These are phyloP conservation scores for Penicillium sp. DNA, from an alignment of 2,329 filamentous ascomycete species.

Conservation along the genomic window DNA sequence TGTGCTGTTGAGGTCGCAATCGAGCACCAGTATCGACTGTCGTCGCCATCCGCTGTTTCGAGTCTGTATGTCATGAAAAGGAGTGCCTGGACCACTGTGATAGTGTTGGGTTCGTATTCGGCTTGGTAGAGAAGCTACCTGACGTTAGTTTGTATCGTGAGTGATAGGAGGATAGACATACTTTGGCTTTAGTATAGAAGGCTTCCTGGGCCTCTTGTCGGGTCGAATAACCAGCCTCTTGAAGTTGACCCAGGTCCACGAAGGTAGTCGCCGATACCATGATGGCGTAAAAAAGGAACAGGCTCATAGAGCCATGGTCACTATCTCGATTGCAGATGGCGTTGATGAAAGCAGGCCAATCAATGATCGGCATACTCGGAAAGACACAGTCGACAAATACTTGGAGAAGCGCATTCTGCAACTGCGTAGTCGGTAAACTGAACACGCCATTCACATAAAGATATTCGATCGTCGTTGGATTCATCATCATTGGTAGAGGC, in stretches of 20 bases:
- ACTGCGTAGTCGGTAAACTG: slow-evolving; percentile 62
- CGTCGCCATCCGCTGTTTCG: slow-evolving; percentile 14
- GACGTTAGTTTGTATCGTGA: not conserved
- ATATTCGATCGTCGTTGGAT: slow-evolving; percentile 49
- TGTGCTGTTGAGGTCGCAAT: slow-evolving; percentile 13
- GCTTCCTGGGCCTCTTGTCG: slow-evolving; percentile 76
- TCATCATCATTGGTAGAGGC: slow-evolving; percentile 15
- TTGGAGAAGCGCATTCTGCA: slow-evolving; percentile 74
- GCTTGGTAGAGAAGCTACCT: slow-evolving; percentile 13
- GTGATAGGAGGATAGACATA: not conserved
- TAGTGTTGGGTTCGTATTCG: slow-evolving; percentile 10
- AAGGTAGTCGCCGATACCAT: slow-evolving; percentile 86
- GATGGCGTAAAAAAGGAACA: slow-evolving; percentile 82
- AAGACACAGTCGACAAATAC: slow-evolving; percentile 81
- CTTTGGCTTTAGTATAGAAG: slow-evolving; percentile 68
- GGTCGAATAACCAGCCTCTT: slow-evolving; percentile 69
- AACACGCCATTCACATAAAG: slow-evolving; percentile 77
- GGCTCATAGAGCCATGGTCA: slow-evolving; percentile 62
- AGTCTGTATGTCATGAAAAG: slow-evolving; percentile 14
- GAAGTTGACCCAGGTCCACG: slow-evolving; percentile 71
- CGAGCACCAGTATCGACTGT: slow-evolving; percentile 13
- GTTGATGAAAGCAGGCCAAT: slow-evolving; percentile 53
- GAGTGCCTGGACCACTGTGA: slow-evolving; percentile 11
- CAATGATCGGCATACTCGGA: slow-evolving; percentile 82
- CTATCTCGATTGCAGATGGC: slow-evolving; percentile 58